Base-by-base conservation (phyloP, 2,329 filamentous ascomycete genomes). In the Clonostachys byssicola region DNA sequence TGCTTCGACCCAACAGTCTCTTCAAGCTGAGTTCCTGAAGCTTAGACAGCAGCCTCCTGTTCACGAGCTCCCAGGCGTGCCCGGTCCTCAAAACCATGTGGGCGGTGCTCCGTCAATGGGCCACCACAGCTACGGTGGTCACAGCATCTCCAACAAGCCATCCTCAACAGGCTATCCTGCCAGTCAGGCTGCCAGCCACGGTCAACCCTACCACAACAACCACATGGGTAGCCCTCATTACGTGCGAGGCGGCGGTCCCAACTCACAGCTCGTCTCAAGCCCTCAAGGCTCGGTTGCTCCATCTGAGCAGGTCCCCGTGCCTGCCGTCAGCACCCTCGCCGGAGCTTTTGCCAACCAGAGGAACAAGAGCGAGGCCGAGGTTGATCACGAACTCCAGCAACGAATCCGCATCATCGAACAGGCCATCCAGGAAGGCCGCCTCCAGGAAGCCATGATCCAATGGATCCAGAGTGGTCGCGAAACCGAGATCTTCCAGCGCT, bases 391-490 rank as follows among this genome's bases (percentile, higher is more conserved):
- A 56, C 67, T 82, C 45, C 68, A 76, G 39, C 68, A 73, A 44
- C 66, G 74, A 45, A 74, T 86, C 18, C 73, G 79, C 16, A 68
- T 74, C 20, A 83, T 92, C 49, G 81, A 83, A 44, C 66, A 72
- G 43, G 68, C 83, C 40, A 82, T 94, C 66, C 72, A 76, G 35
- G 73, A 78, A 33, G 80, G 79, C 18, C 76, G 79, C 35, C 76
- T 78, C 47, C 83, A 87, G 57, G 76, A 80, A 46, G 84, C 80
- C 40, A 75, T 85, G 60, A 75, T 86, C 48, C 77, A 78, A 50
- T 87, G 83, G 83, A 77, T 87, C 47, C 83, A 88, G 63, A 77
- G 77, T 54, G 77, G 75, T 14, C 74, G 78, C 34, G 77, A 83
- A 59, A 75, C 83, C 49, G 78, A 83, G 50, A 77, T 87, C 45